These are phyloP conservation scores for Trametes polyzona DNA, from an alignment of 1,284 basidiomycete species.

Conservation along the genomic window DNA sequence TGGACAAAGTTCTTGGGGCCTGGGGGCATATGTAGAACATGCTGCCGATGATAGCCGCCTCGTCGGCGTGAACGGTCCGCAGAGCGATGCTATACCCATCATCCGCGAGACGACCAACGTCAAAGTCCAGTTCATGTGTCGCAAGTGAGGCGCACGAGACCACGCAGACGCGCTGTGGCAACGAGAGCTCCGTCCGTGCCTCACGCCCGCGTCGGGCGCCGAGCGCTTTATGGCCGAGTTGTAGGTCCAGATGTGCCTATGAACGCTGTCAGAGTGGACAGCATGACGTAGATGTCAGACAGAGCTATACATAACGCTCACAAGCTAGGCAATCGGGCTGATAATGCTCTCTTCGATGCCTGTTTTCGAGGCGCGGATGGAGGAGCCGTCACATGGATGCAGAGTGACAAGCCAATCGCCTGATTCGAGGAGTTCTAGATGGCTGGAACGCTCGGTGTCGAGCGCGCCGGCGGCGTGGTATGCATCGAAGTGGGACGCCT, in stretches of 20 bases:
- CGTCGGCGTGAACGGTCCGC: slow-evolving; percentile 2
- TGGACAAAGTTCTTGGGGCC: background rate
- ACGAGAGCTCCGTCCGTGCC: background rate
- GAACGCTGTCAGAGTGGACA: background rate
- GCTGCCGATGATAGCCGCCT: background rate
- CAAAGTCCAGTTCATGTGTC: background rate
- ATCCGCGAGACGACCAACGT: background rate
- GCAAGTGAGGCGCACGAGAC: background rate
- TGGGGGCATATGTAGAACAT: background rate
- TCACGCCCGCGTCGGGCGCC: too few relatives aligned
- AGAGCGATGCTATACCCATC: background rate
- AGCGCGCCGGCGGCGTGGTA: too few relatives aligned
- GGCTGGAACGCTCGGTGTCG: too few relatives aligned
- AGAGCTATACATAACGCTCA: too few relatives aligned
- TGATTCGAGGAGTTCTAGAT: too few relatives aligned
- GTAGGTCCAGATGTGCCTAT: slow-evolving; percentile 9
- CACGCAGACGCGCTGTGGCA: background rate
- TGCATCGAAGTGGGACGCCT: too few relatives aligned
- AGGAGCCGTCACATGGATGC: too few relatives aligned
- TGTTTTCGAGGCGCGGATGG: too few relatives aligned
- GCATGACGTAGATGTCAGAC: too few relatives aligned
- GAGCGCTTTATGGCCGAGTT: background rate
- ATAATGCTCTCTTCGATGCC: too few relatives aligned
- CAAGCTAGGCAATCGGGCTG: too few relatives aligned
- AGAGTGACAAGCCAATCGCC: too few relatives aligned